A percentile compares a stretch with the other conserved stretches of the same genome.
phyloP scores from a whole-genome alignment of 73 alveolate genomes.

The Paramecium primaurelia region DNA sequence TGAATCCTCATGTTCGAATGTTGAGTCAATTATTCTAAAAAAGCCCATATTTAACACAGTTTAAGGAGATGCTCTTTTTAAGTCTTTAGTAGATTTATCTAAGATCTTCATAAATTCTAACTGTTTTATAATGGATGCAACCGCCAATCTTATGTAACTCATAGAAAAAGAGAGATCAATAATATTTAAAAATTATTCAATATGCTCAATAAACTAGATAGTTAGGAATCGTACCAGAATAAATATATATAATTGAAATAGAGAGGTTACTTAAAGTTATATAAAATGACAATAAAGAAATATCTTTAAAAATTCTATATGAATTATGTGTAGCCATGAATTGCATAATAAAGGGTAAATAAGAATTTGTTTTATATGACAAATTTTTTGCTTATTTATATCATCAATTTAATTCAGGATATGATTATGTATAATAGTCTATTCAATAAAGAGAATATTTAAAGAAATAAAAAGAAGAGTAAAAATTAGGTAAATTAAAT shows the following conservation, averaged over 20 bases:
- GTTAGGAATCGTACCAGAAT: conserved; percentile 24
- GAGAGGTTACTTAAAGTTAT: conserved; percentile 24
- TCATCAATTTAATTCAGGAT: not conserved
- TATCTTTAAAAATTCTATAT: not conserved
- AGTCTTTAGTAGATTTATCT: not conserved
- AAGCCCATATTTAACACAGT: not conserved
- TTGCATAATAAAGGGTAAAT: not conserved
- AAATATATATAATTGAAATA: conserved; percentile 3
- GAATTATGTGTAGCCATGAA: not conserved
- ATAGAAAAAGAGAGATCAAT: not conserved
- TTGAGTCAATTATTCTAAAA: not conserved
- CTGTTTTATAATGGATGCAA: conserved; percentile 41
- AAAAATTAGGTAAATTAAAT: not conserved
- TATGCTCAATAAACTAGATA: not conserved
- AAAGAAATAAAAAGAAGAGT: not conserved
- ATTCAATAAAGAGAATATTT: not conserved
- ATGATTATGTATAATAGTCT: not conserved
- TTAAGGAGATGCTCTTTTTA: conserved; percentile 30
- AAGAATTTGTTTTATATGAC: conserved; percentile 6
- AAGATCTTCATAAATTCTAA: not conserved
- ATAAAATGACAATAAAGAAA: conserved; percentile 10
- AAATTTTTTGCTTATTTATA: conserved; percentile 27
- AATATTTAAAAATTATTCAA: not conserved
- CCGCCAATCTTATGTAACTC: conserved; percentile 35
- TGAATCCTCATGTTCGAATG: conserved; percentile 10